Evolutionary conservation across 2,329 filamentous ascomycete genomes (phyloP).

Genomic region (Aureobasidium melanogenum): DNA sequence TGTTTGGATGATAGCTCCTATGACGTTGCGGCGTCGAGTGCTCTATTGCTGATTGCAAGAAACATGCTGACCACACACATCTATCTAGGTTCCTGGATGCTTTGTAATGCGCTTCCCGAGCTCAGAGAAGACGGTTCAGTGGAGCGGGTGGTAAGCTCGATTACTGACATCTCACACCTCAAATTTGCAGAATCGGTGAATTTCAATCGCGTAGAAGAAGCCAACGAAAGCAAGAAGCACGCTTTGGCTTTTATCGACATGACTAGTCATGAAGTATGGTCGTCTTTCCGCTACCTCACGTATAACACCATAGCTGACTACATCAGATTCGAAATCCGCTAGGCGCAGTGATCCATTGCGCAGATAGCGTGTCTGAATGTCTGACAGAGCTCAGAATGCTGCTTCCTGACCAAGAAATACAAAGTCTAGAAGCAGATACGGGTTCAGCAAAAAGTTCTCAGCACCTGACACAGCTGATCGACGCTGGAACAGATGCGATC

Average conservation of each 20-base stretch:
- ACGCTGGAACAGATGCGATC: slow-evolving; percentile 16
- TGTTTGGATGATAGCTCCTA: too few species aligned
- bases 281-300: not conserved
- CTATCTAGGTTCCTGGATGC: slow-evolving; percentile 21
- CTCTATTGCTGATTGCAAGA: too few species aligned
- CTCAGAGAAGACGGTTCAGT: slow-evolving; percentile 22
- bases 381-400: not conserved
- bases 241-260: slow-evolving; percentile 18
- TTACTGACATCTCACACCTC: slow-evolving; percentile 26
- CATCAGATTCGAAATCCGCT: slow-evolving; percentile 37
- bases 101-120: slow-evolving; percentile 25
- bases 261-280: not conserved
- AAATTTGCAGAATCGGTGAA: slow-evolving; percentile 24
- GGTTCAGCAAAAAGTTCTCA: not conserved
- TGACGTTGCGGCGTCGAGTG: too few species aligned
- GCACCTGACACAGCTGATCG: slow-evolving; percentile 16
- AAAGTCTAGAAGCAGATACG: too few species aligned
- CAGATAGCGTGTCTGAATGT: slow-evolving; percentile 23
- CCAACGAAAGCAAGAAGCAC: slow-evolving; percentile 27
- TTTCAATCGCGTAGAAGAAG: slow-evolving; percentile 25
- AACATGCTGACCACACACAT: not conserved
- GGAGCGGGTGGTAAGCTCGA: slow-evolving; percentile 22
- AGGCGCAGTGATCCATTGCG: slow-evolving; percentile 35
- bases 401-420: not conserved
- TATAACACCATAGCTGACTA: not conserved